Evolutionary conservation across 2,329 filamentous ascomycete species (phyloP).

Genomic region (Fusarium sp.): DNA sequence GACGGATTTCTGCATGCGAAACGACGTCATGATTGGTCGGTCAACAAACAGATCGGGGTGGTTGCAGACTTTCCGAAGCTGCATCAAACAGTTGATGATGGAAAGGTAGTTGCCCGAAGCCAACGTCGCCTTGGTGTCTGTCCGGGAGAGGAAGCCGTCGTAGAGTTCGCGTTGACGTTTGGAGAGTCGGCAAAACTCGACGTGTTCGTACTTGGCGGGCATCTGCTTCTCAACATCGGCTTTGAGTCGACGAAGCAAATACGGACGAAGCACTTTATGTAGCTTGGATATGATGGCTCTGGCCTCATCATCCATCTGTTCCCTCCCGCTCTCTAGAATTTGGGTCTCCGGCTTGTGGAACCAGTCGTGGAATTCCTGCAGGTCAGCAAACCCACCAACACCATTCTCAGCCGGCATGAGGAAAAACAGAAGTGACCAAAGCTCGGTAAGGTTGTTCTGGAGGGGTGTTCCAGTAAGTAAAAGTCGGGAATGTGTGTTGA

Average conservation of each 20-base stretch:
- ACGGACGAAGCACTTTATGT: conserved; percentile 93
- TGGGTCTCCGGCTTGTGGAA: conserved; percentile 96
- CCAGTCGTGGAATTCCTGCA: conserved; percentile 97
- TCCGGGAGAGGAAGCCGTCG: conserved; percentile 92
- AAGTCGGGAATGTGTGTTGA: conserved; percentile 89
- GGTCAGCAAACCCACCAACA: conserved; percentile 88
- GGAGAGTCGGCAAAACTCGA: conserved; percentile 93
- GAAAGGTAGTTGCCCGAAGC: conserved; percentile 95
- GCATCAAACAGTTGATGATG: conserved; percentile 99
- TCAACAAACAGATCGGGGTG: conserved; percentile 98
- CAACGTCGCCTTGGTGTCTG: conserved; percentile 89
- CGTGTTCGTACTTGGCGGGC: conserved; percentile 97
- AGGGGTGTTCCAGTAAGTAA: conserved; percentile 93
- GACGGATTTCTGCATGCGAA: conserved; percentile 87
- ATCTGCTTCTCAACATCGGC: conserved; percentile 99
- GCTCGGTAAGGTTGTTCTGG: conserved; percentile 95
- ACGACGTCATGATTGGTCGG: conserved; percentile 95
- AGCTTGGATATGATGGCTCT: conserved; percentile 92
- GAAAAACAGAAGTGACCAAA: conserved; percentile 98
- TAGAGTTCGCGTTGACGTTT: conserved; percentile 96
- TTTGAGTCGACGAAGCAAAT: conserved; percentile 90
- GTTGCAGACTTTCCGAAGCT: conserved; percentile 97
- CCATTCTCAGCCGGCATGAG: conserved; percentile 92
- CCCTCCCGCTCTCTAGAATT: conserved; percentile 92
- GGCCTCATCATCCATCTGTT: conserved; percentile 94